Evolutionary conservation across 768 basidiomycete genomes (phyloP), one percentile per base, ranked within the genome.

Genomic region (Trametes cinnabarina): DNA sequence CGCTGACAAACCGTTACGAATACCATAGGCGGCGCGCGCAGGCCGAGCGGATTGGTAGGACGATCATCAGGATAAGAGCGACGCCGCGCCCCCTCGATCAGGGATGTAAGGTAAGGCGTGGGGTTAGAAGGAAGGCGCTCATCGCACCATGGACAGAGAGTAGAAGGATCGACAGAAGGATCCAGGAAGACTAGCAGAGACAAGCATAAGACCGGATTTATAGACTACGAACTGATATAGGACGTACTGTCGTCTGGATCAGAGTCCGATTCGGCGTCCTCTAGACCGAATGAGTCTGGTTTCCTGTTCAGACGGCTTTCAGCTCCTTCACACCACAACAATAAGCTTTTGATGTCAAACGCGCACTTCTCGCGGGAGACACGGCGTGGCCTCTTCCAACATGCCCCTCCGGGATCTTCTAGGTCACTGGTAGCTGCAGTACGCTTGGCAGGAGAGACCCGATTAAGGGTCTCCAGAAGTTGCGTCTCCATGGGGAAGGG

Each of bases 61-160:
- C 92, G 85, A 8, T 86, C 80, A 57, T 89, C 86, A 2, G 72
- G 74, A 49, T 69, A 65, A 0, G 91, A 88, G 64, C 82, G 85
- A 35, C 73, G 74, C 43, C 73, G 74, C 1, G 84, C 81, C 1
- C 73, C 69, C 1, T 73, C 69, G 12, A 92, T 74, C 19, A 94
- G 75, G 5, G 73, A 73, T n/a, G 66, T 64, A 28, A 93, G 76
- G 22, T 78, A 72, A 1, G 83, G 80, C 0, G 90, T 87, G 4
- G 87, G 87, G 3, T 76, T 71, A 2, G 75, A 57, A 0, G 92
- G 92, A 11, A 92, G 76, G 0, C 74, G 79, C 19, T 82, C 79
- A 63, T 94, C 92, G 61, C 92, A 94, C 69, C 87, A 94, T 0
- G 92, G 90, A 66, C 92, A 94, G 2, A 92, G 72, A 1, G 77